Base-by-base conservation (phyloP, 2,329 filamentous ascomycete genomes). In the Corynespora cassiicola region DNA sequence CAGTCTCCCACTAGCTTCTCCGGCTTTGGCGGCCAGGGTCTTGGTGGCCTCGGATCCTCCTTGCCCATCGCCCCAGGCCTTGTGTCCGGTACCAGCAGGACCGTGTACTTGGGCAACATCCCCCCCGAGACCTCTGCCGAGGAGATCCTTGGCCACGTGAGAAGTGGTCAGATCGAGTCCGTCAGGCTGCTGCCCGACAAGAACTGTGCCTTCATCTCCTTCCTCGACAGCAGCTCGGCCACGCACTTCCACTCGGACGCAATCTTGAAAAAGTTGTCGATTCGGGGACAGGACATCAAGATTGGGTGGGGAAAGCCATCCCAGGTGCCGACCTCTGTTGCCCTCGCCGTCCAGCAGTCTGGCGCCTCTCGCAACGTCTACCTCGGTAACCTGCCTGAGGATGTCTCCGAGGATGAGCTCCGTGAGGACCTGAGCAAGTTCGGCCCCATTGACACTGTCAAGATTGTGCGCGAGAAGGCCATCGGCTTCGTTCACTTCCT, bases 201-300 rank as follows among this genome's bases (percentile, higher is more conserved):
- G 88, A 99, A 97, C 79, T 99, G 94, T 66, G 94, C 94, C 42
- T 99, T 99, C 78, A 97, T 99, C 67, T 99, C 94, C 6, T 99
- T 99, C 77, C 79, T 99, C 52, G 94, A 99, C 65, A 90, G 91
- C 60, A 96, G 91, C 75, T 96, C 94, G 19, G 94, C 94, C 39
- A 97, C 92, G 15, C 94, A 99, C 69, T 99, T 99, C 75, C 94
- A 99, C 77, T 99, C 94, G 14, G 94, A 99, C 78, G 94, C 94
- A 56, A 99, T 99, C 73, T 82, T 99, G 81, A 99, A 99, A 80
- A 99, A 97, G 80, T 83, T 99, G 66, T 91, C 91, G 60, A 95
- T 99, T 76, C 91, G 95, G 73, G 92, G 92, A 17, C 94, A 97
- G 76, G 94, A 99, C 69, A 96, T 99, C 77, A 99, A 99, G 79